phyloP scores from a whole-genome alignment of 116 monocot species.

The Zostera marina region DNA sequence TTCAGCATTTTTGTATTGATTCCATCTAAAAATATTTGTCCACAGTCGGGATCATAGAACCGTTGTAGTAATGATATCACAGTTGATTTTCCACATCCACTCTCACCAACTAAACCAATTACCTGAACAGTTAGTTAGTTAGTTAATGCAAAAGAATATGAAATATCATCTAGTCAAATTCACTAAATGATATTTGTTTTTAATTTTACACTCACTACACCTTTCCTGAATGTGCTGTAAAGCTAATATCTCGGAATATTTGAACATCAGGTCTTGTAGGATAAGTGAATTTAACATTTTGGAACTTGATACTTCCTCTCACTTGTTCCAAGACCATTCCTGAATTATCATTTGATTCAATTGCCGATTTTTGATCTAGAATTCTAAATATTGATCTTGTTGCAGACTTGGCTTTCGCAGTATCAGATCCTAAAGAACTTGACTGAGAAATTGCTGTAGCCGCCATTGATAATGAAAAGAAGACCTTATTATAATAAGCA shows the following conservation, averaged over 20 bases:
- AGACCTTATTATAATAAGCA: constrained; percentile 3
- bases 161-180: constrained; percentile 22
- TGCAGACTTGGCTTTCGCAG: constrained; percentile 18
- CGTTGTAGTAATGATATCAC: constrained; percentile 31
- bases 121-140: constrained; percentile 19
- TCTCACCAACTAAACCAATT: constrained; percentile 47
- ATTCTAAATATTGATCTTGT: constrained; percentile 20
- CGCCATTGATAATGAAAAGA: constrained; percentile 7
- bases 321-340: constrained; percentile 9
- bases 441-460: constrained; percentile 18
- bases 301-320: constrained; percentile 16
- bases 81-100: constrained; percentile 46
- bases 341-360: constrained; percentile 13
- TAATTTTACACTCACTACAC: too few relatives aligned
- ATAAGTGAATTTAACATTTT: constrained; percentile 16
- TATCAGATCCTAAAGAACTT: constrained; percentile 16
- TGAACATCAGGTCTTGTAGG: constrained; percentile 23
- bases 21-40: constrained; percentile 34
- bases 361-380: constrained; percentile 18
- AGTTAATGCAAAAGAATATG: background rate
- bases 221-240: constrained; percentile 17
- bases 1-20: constrained; percentile 22
- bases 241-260: constrained; percentile 22
- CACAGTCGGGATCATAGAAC: constrained; percentile 38
- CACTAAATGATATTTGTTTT: too few relatives aligned